phyloP scores from a whole-genome alignment of 345 rosid species.

The Acer campestre region DNA sequence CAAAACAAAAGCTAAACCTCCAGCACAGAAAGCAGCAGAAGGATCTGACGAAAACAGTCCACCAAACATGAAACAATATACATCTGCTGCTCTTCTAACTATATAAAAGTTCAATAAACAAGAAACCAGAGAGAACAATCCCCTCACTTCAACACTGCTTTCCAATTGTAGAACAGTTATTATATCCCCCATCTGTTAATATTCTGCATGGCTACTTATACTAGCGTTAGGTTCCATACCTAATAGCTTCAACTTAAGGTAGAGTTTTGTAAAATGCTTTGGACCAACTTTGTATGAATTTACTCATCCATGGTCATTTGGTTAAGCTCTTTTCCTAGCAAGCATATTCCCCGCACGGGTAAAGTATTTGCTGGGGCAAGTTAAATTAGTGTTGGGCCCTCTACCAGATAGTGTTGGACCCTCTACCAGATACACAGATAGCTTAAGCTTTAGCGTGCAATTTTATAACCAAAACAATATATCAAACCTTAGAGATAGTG shows the following conservation, averaged over 20 bases:
- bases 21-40: background rate
- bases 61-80: background rate
- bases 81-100: background rate
- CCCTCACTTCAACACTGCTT: background rate
- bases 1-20: background rate
- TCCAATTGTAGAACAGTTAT: background rate
- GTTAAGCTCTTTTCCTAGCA: conserved; percentile 5
- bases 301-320: background rate
- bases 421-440: background rate
- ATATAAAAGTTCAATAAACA: background rate
- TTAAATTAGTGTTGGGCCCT: background rate
- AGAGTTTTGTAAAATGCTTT: background rate
- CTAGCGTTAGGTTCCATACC: background rate
- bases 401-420: background rate
- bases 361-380: background rate
- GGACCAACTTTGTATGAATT: background rate
- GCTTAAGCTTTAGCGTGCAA: background rate
- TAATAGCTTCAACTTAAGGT: conserved; percentile 2
- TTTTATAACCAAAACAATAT: background rate
- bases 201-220: background rate
- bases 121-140: background rate
- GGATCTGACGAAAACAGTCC: background rate
- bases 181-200: background rate
- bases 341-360: background rate
- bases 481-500: background rate